These are phyloP conservation scores for Botrytis byssoidea DNA, from an alignment of 2,329 filamentous ascomycete genomes.

Conservation along the genomic window DNA sequence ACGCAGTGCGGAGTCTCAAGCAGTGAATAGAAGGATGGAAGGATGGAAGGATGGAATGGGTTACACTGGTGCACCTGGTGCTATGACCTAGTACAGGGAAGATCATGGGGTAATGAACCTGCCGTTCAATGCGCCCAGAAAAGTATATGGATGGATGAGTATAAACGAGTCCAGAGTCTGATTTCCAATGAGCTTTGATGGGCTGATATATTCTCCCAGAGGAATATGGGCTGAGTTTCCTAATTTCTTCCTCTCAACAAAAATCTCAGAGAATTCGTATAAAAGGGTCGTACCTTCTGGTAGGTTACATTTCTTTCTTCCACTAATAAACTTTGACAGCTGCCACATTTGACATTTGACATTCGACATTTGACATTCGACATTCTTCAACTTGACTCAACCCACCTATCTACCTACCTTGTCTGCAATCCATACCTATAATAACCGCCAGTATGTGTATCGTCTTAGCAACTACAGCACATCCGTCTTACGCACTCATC, in stretches of 20 bases:
- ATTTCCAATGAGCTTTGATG: neutral
- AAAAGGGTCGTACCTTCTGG: slow-evolving; percentile 6
- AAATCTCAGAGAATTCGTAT: neutral
- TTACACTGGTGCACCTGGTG: neutral
- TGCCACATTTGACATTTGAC: neutral
- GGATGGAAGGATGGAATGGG: too few species aligned
- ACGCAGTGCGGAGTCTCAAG: too few species aligned
- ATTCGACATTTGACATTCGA: too few species aligned
- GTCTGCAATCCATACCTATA: neutral
- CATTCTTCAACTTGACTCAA: slow-evolving; percentile 7
- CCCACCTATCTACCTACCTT: neutral
- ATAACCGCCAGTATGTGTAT: slow-evolving; percentile 64
- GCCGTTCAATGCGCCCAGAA: slow-evolving; percentile 2
- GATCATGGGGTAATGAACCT: neutral
- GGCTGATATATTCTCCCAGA: neutral
- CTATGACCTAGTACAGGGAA: neutral
- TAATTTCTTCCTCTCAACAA: neutral
- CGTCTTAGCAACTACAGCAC: slow-evolving; percentile 70
- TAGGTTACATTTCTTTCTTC: slow-evolving; percentile 13
- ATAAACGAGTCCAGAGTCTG: neutral
- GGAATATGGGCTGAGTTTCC: neutral
- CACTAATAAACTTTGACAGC: neutral
- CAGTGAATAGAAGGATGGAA: neutral
- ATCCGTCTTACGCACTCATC: slow-evolving; percentile 73
- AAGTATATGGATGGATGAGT: neutral